Percentiles rank a stretch among this genome's conserved stretches.
These are phyloP conservation scores for Solanum sejunctum DNA, from an alignment of 257 asterid genomes.

Conservation along the genomic window DNA sequence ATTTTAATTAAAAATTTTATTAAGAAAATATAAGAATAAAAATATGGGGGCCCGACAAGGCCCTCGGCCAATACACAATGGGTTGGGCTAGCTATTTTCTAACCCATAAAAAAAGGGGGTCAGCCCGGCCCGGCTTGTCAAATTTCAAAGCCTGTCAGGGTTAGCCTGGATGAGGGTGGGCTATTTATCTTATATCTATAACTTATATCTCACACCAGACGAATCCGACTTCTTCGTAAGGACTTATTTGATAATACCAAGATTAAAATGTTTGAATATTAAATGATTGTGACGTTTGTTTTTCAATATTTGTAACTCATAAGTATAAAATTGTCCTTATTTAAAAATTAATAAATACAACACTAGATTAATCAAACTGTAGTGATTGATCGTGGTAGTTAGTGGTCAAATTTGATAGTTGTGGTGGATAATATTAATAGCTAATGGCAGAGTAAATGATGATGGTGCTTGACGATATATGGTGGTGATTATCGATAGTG, in stretches of 20 bases:
- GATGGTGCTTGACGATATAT: neutral
- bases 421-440: neutral
- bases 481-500: neutral
- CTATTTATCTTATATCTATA: no score
- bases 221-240: neutral
- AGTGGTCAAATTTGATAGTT: neutral
- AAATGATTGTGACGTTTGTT: neutral
- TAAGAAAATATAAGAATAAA: no score
- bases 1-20: no score
- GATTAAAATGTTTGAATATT: neutral
- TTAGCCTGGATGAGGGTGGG: no score
- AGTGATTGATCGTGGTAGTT: neutral
- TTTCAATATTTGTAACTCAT: neutral
- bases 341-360: neutral
- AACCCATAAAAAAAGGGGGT: no score
- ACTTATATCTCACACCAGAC: no score
- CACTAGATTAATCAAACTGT: neutral
- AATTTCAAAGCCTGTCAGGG: no score
- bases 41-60: no score
- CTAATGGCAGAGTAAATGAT: neutral
- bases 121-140: no score
- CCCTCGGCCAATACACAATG: no score
- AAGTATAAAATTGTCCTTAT: neutral
- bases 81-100: no score
- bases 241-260: neutral